phyloP scores from a whole-genome alignment of 192 early-diverging fungal species.

The Paraglomus occultum region DNA sequence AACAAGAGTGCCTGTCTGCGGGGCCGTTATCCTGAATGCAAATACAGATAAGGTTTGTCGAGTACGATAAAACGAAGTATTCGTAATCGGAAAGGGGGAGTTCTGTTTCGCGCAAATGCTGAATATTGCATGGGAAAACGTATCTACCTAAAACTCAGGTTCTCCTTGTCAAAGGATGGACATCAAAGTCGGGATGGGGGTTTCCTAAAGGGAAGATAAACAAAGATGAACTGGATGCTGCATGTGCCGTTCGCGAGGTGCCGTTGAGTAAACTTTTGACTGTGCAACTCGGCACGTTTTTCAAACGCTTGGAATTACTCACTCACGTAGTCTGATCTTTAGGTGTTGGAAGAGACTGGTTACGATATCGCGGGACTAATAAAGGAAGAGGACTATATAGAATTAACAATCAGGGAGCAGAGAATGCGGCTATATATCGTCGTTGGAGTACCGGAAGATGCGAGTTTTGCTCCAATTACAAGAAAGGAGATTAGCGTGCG shows the following conservation, averaged over 20 bases:
- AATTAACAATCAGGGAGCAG: conserved; percentile 88
- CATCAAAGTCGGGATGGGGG: conserved; percentile 87
- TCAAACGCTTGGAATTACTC: neutral
- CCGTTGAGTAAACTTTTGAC: neutral
- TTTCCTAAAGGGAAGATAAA: conserved; percentile 99
- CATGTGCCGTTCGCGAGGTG: conserved; percentile 92
- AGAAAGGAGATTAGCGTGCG: conserved; percentile 94
- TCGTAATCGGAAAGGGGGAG: neutral
- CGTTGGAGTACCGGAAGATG: conserved; percentile 78
- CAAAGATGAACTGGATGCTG: conserved; percentile 84
- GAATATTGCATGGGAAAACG: neutral
- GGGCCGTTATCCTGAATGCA: conserved; percentile 91
- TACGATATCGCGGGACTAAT: conserved; percentile 77
- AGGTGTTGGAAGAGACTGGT: conserved; percentile 94
- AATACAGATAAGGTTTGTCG: conserved; percentile 63
- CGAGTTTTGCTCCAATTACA: conserved; percentile 77
- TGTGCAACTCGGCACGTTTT: conserved; percentile 3
- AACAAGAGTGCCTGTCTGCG: conserved; percentile 94
- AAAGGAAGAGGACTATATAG: conserved; percentile 79
- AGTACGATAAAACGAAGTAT: neutral
- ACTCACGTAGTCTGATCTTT: conserved; percentile 1
- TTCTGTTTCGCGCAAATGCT: neutral
- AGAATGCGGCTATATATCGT: conserved; percentile 89
- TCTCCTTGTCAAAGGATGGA: conserved; percentile 93
- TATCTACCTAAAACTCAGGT: conserved; percentile 38